A percentile compares a stretch with the other conserved stretches of the same genome.
phyloP scores from a whole-genome alignment of 192 early-diverging fungal species.

The Chytriomyces hyalinus region DNA sequence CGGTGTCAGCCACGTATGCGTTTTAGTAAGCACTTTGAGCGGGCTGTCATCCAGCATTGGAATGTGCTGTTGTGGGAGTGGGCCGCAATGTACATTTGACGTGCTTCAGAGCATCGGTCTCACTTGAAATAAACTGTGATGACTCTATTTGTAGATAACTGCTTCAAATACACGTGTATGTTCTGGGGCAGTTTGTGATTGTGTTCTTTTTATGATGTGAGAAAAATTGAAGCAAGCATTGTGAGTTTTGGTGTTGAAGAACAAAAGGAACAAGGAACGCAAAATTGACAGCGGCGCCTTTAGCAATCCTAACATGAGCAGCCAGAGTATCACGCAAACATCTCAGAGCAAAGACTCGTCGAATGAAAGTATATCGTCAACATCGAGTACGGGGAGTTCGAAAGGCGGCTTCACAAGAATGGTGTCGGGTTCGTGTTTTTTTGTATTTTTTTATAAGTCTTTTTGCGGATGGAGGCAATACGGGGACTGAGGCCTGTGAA shows the following conservation, averaged over 20 bases:
- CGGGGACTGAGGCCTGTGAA: not conserved
- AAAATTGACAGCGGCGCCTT: too few relatives aligned
- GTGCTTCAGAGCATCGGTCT: not conserved
- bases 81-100: conserved; percentile 4
- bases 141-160: too few relatives aligned
- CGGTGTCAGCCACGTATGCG: not conserved
- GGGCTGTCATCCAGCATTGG: not conserved
- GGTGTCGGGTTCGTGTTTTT: conserved; percentile 33
- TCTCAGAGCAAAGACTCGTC: conserved; percentile 18
- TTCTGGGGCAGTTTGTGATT: too few relatives aligned
- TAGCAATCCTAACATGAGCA: not conserved
- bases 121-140: not conserved
- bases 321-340: conserved; percentile 1
- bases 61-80: conserved; percentile 13
- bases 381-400: conserved; percentile 2
- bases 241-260: too few relatives aligned
- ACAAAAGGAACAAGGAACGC: too few relatives aligned
- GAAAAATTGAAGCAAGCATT: too few relatives aligned
- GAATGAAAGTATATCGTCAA: conserved; percentile 25
- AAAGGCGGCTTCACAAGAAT: conserved; percentile 17
- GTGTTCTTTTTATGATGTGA: too few relatives aligned
- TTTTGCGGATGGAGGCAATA: not conserved
- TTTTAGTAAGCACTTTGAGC: not conserved
- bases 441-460: not conserved
- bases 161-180: too few relatives aligned